Evolutionary conservation across 345 rosid species (phyloP).

Genomic region (Brassica juncea): DNA sequence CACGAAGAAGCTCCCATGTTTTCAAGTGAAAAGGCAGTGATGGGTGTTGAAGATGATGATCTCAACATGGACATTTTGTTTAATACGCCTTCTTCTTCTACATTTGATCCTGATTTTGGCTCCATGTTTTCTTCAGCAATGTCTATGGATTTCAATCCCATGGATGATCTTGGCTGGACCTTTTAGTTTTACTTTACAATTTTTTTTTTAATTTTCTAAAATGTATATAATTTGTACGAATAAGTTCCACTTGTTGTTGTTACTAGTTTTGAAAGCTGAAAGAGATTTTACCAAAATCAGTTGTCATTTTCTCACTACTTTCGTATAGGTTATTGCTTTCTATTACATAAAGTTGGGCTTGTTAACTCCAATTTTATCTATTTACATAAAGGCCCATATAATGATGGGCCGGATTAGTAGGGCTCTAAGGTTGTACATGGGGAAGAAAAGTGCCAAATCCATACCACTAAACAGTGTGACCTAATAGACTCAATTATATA

Average conservation of each 20-base stretch:
- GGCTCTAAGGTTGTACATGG: background rate
- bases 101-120: slow-evolving; percentile 44
- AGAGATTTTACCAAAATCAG: slow-evolving; percentile 4
- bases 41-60: slow-evolving; percentile 26
- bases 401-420: background rate
- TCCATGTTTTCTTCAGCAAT: slow-evolving; percentile 36
- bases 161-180: slow-evolving; percentile 44
- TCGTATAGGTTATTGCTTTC: background rate
- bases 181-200: slow-evolving; percentile 33
- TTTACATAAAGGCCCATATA: background rate
- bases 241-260: slow-evolving; percentile 18
- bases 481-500: background rate
- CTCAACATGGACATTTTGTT: slow-evolving; percentile 41
- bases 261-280: slow-evolving; percentile 16
- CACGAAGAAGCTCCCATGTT: slow-evolving; percentile 33
- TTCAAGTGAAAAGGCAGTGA: slow-evolving; percentile 15
- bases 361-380: background rate
- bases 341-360: background rate
- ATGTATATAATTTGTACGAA: slow-evolving; percentile 30
- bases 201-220: slow-evolving; percentile 17
- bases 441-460: background rate
- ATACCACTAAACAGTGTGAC: background rate
- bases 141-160: slow-evolving; percentile 40
- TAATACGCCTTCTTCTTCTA: slow-evolving; percentile 29
- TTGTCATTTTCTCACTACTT: background rate